Evolutionary conservation across 768 basidiomycete genomes (phyloP).

Genomic region (Tricholomella constricta): DNA sequence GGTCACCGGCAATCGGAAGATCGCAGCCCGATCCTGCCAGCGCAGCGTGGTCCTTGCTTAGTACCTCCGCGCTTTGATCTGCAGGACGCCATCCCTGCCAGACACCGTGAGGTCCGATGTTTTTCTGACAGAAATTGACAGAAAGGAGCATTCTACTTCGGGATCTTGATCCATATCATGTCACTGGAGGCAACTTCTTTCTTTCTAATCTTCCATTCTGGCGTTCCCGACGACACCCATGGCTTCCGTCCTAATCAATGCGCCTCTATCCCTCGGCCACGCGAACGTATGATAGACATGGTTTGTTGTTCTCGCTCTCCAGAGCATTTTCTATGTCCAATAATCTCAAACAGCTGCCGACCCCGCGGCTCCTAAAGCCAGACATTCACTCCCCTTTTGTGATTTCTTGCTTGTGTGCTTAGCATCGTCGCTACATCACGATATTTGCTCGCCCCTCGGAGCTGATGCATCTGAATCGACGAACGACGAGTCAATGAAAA

Average conservation of each 20-base stretch:
- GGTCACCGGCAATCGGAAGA: not conserved
- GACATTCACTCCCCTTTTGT: not conserved
- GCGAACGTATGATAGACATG: not conserved
- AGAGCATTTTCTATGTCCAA: not conserved
- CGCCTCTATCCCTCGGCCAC: not conserved
- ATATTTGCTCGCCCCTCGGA: not conserved
- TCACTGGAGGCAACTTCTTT: not conserved
- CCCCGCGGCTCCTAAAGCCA: no score
- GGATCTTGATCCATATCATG: not conserved
- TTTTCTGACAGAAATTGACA: slow-evolving; percentile 2
- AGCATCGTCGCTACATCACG: not conserved
- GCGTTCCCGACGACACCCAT: not conserved
- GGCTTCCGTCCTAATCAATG: not conserved
- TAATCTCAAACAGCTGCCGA: not conserved
- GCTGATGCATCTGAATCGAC: not conserved
- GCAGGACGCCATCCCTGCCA: not conserved
- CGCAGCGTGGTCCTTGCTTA: slow-evolving; percentile 8
- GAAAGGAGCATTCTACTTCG: slow-evolving; percentile 6
- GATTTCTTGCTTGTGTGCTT: not conserved
- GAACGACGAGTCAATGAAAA: not conserved
- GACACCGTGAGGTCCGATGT: not conserved
- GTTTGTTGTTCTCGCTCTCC: not conserved
- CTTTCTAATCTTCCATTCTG: not conserved
- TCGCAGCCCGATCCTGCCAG: slow-evolving; percentile 4
- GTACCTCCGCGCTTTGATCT: not conserved